Conservation (phyloP, 2,329 filamentous ascomycete genomes). For the Stachybotrys chlorohalonatus region DNA sequence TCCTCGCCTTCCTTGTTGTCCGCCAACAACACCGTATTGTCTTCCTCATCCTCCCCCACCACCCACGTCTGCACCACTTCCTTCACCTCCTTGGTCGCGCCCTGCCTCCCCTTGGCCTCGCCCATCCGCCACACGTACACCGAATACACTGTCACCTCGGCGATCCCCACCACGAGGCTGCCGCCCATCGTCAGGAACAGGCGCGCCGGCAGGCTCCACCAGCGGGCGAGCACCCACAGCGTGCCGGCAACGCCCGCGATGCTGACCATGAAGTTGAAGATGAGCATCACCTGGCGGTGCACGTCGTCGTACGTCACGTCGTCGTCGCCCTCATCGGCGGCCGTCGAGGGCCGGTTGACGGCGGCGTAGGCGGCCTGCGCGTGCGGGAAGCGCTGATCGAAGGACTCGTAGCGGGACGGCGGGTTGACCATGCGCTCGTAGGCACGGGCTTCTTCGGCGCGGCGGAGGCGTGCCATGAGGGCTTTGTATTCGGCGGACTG, state of each 20-base stretch:
- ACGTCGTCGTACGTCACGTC: slow-evolving; percentile 63
- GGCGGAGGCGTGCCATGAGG: slow-evolving; percentile 76
- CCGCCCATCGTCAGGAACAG: slow-evolving; percentile 64
- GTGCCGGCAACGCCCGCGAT: slow-evolving; percentile 70
- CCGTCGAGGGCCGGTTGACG: slow-evolving; percentile 37
- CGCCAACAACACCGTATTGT: slow-evolving; percentile 14
- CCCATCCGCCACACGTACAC: slow-evolving; percentile 65
- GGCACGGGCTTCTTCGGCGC: slow-evolving; percentile 69
- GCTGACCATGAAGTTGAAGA: slow-evolving; percentile 84
- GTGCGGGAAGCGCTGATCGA: slow-evolving; percentile 48
- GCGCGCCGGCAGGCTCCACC: slow-evolving; percentile 64
- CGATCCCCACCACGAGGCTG: slow-evolving; percentile 59
- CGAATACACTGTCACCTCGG: slow-evolving; percentile 69
- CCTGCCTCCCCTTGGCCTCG: slow-evolving; percentile 57
- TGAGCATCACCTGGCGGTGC: slow-evolving; percentile 72
- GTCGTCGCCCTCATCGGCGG: slow-evolving; percentile 45
- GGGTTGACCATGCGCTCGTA: slow-evolving; percentile 77
- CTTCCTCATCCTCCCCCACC: slow-evolving; percentile 30
- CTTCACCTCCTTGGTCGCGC: slow-evolving; percentile 53
- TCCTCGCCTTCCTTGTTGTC: slow-evolving; percentile 9
- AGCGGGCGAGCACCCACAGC: slow-evolving; percentile 68
- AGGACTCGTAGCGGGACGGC: slow-evolving; percentile 43
- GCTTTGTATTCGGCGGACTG: slow-evolving; percentile 76
- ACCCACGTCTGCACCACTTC: slow-evolving; percentile 67
- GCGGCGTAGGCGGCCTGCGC: slow-evolving; percentile 48